Evolutionary conservation across 2,329 filamentous ascomycete genomes (phyloP).

Genomic region (Xylariaceae sp.): DNA sequence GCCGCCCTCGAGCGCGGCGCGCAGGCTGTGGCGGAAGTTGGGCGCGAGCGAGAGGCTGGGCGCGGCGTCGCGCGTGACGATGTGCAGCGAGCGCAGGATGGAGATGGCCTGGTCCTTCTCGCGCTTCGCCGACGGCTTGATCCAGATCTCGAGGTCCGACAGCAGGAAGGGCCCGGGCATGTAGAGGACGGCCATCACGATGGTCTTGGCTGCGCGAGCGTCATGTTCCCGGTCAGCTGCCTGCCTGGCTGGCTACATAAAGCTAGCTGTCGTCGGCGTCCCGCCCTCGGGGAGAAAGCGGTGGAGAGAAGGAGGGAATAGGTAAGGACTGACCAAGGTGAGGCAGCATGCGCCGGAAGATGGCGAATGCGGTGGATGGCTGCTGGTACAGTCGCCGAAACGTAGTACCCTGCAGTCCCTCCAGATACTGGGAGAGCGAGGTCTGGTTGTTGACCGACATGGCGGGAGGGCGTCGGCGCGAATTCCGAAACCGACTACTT

Average conservation of each 20-base stretch:
- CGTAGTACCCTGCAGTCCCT: conserved; percentile 80
- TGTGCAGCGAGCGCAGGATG: conserved; percentile 78
- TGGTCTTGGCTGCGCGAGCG: conserved; percentile 93
- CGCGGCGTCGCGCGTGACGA: conserved; percentile 64
- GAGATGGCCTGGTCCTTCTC: conserved; percentile 79
- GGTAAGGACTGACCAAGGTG: conserved; percentile 74
- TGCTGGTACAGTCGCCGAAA: conserved; percentile 92
- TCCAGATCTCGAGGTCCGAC: conserved; percentile 79
- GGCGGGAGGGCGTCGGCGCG: too few relatives aligned
- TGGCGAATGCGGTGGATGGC: conserved; percentile 88
- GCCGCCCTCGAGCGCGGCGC: conserved; percentile 79
- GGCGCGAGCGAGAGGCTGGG: conserved; percentile 69
- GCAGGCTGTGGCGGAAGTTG: conserved; percentile 76
- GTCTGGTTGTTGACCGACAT: conserved; percentile 24
- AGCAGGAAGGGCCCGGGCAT: conserved; percentile 72
- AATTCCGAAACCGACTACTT: too few relatives aligned
- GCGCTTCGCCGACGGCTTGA: conserved; percentile 57
- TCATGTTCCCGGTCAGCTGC: too few relatives aligned
- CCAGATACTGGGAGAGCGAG: conserved; percentile 79
- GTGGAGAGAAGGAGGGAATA: neutral
- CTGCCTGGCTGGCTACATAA: too few relatives aligned
- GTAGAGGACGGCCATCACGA: conserved; percentile 94
- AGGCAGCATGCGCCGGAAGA: conserved; percentile 95
- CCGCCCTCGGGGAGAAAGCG: conserved; percentile 1
- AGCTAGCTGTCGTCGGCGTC: too few relatives aligned